A percentile compares a stretch with the other conserved stretches of the same genome.
Evolutionary conservation across 495 filamentous ascomycete genomes (phyloP).

Genomic region (Parathielavia hyrcaniae): DNA sequence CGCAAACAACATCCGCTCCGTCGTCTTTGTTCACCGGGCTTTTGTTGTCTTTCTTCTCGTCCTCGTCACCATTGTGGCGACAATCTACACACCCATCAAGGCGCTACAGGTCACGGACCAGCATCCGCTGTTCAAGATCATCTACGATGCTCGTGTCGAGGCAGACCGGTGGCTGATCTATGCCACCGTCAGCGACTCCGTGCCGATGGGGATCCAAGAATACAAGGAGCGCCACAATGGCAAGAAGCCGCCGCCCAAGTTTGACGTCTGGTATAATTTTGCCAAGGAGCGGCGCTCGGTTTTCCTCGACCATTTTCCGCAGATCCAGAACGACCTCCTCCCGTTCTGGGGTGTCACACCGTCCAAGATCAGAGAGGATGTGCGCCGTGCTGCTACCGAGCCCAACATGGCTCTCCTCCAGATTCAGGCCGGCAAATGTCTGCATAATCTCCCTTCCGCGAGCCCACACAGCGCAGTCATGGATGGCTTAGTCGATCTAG

Average conservation of each 20-base stretch:
- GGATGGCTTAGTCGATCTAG: constrained; percentile 59
- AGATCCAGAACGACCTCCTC: constrained; percentile 60
- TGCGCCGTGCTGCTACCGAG: constrained; percentile 34
- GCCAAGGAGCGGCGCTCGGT: constrained; percentile 56
- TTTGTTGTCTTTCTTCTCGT: constrained; percentile 34
- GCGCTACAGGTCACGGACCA: constrained; percentile 10
- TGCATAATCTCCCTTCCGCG: constrained; percentile 38
- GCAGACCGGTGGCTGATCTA: constrained; percentile 40
- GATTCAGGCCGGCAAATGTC: constrained; percentile 47
- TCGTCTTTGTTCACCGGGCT: constrained; percentile 38
- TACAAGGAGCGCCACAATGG: constrained; percentile 53
- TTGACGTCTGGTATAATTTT: constrained; percentile 70
- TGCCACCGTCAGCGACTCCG: constrained; percentile 45
- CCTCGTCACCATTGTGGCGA: constrained; percentile 28
- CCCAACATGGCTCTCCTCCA: constrained; percentile 35
- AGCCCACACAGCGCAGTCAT: constrained; percentile 49
- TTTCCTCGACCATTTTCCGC: constrained; percentile 69
- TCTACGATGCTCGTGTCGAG: constrained; percentile 46
- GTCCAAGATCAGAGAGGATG: constrained; percentile 48
- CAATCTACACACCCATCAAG: constrained; percentile 28
- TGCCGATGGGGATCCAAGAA: constrained; percentile 50
- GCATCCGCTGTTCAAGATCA: constrained; percentile 50
- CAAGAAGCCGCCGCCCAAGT: constrained; percentile 55
- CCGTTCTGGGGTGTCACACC: constrained; percentile 70
- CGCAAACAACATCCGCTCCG: constrained; percentile 34